Evolutionary conservation across 345 rosid species (phyloP).

Genomic region (Aquilaria yunnanensis): DNA sequence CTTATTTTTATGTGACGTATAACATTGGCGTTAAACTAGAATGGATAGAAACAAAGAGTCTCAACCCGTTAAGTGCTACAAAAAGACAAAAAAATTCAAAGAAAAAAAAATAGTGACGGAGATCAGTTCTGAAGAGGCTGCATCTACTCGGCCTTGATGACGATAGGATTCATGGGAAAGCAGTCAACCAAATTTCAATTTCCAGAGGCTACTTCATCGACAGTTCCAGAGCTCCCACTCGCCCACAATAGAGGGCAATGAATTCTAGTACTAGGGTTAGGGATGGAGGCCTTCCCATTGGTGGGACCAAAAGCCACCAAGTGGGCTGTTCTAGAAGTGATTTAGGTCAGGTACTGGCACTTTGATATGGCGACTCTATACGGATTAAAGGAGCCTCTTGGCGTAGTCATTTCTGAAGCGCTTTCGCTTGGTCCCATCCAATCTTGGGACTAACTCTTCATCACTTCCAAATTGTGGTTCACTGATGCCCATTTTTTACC

Average conservation of each 20-base stretch:
- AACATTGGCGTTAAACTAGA: too few species aligned
- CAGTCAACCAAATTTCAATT: too few species aligned
- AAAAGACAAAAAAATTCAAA: too few species aligned
- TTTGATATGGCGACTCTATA: constrained; percentile 60
- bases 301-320: constrained; percentile 18
- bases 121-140: too few species aligned
- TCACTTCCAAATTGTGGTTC: constrained; percentile 61
- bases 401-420: constrained; percentile 49
- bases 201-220: not conserved
- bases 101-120: too few species aligned
- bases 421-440: constrained; percentile 26
- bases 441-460: constrained; percentile 45
- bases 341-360: constrained; percentile 56
- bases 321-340: constrained; percentile 26
- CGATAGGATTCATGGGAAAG: too few species aligned
- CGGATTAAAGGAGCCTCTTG: constrained; percentile 42
- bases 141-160: too few species aligned
- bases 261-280: constrained; percentile 41
- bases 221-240: constrained; percentile 1
- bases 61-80: too few species aligned
- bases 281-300: constrained; percentile 26
- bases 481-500: constrained; percentile 37
- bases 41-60: too few species aligned
- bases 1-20: too few species aligned
- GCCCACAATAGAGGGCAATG: not conserved